A percentile compares a stretch with the other conserved stretches of the same genome.
phyloP scores from a whole-genome alignment of 2,329 filamentous ascomycete genomes.

The Teratosphaeria zuluensis region DNA sequence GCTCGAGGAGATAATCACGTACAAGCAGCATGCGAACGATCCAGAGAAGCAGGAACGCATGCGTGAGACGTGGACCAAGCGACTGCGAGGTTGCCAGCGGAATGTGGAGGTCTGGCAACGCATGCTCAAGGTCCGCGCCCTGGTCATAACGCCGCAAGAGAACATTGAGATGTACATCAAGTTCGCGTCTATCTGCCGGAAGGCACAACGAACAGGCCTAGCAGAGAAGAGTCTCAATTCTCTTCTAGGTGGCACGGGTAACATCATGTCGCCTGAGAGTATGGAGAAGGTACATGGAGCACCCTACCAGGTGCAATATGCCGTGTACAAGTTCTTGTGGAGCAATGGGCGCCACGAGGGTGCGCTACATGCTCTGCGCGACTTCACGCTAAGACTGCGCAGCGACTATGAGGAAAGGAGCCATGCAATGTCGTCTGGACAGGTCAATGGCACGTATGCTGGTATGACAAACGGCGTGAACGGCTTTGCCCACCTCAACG shows the following conservation, averaged over 20 bases:
- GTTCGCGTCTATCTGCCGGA: slow-evolving; percentile 94
- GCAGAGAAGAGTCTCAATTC: slow-evolving; percentile 92
- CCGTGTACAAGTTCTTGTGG: slow-evolving; percentile 97
- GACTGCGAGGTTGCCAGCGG: slow-evolving; percentile 86
- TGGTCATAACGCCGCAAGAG: slow-evolving; percentile 84
- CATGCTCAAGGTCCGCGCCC: slow-evolving; percentile 86
- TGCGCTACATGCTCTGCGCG: slow-evolving; percentile 50
- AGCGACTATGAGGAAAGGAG: slow-evolving; percentile 44
- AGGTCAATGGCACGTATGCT: slow-evolving; percentile 17
- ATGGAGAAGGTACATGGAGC: slow-evolving; percentile 41
- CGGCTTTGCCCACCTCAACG: slow-evolving; percentile 33
- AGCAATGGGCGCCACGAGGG: slow-evolving; percentile 61
- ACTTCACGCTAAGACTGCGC: slow-evolving; percentile 51
- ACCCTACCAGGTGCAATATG: slow-evolving; percentile 79
- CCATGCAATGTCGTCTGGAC: slow-evolving; percentile 21
- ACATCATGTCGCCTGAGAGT: slow-evolving; percentile 49
- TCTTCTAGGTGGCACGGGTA: slow-evolving; percentile 53
- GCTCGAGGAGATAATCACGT: slow-evolving; percentile 92
- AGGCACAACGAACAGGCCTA: slow-evolving; percentile 85
- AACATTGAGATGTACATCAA: slow-evolving; percentile 99
- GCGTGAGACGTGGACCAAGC: slow-evolving; percentile 89
- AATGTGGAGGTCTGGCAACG: slow-evolving; percentile 98
- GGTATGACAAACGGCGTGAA: slow-evolving; percentile 36
- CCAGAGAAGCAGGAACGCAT: slow-evolving; percentile 81
- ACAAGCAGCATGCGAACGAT: slow-evolving; percentile 79